Evolutionary conservation across 495 filamentous ascomycete species (phyloP), one percentile per base, ranked within the genome.

Genomic region (Aeminium ludgeri): DNA sequence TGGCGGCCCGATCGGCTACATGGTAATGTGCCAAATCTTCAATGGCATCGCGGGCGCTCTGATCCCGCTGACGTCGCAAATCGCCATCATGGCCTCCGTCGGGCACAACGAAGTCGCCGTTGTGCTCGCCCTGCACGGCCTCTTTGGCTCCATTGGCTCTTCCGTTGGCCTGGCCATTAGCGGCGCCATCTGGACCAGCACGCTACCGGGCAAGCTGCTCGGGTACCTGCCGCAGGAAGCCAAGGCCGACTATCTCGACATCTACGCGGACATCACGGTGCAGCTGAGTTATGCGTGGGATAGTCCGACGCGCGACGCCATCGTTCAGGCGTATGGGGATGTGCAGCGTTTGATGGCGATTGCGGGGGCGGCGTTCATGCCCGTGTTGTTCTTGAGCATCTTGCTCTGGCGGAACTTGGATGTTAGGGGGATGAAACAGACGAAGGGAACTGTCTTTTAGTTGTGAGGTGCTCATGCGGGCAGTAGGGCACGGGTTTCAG

Each of bases 101-200:
- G 11, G 13, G 3, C 38, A 40, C 30, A 23, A 40, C 10, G 29
- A 31, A 23, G 38, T 40, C 12, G 29, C 38, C 27, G 38, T 40
- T n/a, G 38, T 40, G n/a, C 29, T 40, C 27, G 38, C 38, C 10
- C 15, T 40, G 15, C 17, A 40, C n/a, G 38, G 38, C 25, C 29
- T 40, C 23, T 40, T 30, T 25, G 38, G 56, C 15, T 19, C n/a
- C 27, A 23, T 40, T 17, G 38, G 38, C 15, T 16, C 57, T n/a
- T 19, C n/a, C 27, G 29, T 40, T 13, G 38, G 38, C 5, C 15
- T 18, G 3, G 29, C 38, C 3, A 20, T 40, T 10, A 28, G 27
- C 8, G 29, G 27, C 34, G 38, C 38, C 25, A 32, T 40, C 25
- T 40, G 38, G 38, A 40, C 38, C 8, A 28, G 27, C 29, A 31